Evolutionary conservation across 306 rosid genomes (phyloP).

Genomic region (Ceratonia siliqua): DNA sequence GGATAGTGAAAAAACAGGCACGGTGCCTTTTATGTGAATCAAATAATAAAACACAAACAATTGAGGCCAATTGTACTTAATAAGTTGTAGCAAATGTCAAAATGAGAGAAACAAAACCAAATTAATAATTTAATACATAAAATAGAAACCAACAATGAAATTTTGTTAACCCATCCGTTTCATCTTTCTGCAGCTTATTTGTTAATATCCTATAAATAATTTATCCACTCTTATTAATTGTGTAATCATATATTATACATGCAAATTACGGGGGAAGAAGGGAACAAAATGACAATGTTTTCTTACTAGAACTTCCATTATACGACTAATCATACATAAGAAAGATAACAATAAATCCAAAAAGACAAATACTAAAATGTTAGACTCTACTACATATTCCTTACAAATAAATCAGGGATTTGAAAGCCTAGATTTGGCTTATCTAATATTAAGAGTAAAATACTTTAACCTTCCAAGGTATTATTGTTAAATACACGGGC

Average conservation of each 20-base stretch:
- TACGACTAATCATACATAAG: background rate
- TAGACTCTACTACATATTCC: too few species aligned
- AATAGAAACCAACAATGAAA: background rate
- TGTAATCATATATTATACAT: too few species aligned
- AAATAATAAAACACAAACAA: background rate
- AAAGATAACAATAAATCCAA: background rate
- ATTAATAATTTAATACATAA: background rate
- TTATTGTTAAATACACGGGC: too few species aligned
- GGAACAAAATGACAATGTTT: too few species aligned
- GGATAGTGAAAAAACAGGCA: background rate
- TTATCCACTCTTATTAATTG: too few species aligned
- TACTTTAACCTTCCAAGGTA: background rate
- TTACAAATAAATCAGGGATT: too few species aligned
- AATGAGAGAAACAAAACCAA: background rate
- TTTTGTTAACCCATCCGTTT: background rate
- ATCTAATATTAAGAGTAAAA: background rate
- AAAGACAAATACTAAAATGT: background rate
- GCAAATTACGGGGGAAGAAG: too few species aligned
- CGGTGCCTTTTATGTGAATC: background rate
- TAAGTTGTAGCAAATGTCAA: background rate
- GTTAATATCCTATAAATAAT: too few species aligned
- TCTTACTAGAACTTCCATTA: too few species aligned
- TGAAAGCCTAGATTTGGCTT: background rate
- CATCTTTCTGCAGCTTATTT: too few species aligned
- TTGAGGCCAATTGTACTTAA: background rate